Base-by-base conservation (phyloP, 345 rosid species). In the Populus deltoides region DNA sequence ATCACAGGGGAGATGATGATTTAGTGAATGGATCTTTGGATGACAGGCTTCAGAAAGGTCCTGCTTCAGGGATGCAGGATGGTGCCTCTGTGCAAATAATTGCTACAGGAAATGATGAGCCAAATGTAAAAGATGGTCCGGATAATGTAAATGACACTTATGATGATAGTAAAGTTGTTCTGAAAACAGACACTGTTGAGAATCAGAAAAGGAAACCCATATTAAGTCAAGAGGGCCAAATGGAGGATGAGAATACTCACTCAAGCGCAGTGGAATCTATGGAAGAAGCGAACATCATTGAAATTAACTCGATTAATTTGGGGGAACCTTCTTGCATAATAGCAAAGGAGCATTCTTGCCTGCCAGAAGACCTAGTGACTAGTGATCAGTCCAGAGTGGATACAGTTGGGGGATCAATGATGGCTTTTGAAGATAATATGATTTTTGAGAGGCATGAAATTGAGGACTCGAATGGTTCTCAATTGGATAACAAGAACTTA, bases 51-150 rank as follows among this genome's bases (percentile, higher is more conserved):
- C 82, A 80, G 49, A 81, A 83, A 81, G 81, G 72, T 81, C 78
- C 80, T 81, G 78, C 67, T 82, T 85, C 87, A 73, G 86, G 78
- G 74, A 78, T 73, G 75, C 87, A 87, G 81, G 78, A 57, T 65
- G 25, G 65, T 68, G 35, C 49, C 31, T 47, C 83, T 78, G 61
- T 61, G 63, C 85, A 77, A 25, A 80, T 75, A 79, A 74, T 71
- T 22, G 59, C 51, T 83, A 15, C 78, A 20, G 80, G 70, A 53
- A 73, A 68, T 84, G 79, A 51, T 61, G 85, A 75, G 72, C 41
- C 83, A 74, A 83, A 73, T 77, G 75, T 65, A 71, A 85, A 86
- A 82, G 84, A 67, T 55, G 65, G 57, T 63, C 66, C 71, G 36
- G 81, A 66, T 80, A 47, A 70, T 62, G 73, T 78, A 70, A 83